Evolutionary conservation across 345 rosid species (phyloP).

Genomic region (Camelina hispida): DNA sequence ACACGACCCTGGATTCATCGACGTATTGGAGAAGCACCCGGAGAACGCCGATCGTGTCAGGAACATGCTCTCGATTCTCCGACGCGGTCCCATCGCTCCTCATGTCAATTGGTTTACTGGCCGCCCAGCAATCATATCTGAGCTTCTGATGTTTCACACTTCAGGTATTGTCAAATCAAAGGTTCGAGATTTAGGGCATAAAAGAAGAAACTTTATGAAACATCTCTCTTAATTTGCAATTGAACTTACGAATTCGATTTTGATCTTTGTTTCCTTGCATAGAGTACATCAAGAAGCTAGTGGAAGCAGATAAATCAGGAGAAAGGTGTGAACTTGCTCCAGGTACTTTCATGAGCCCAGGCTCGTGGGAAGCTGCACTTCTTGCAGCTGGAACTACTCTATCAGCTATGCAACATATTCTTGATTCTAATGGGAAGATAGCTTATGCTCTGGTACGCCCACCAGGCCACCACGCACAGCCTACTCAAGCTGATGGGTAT

Average conservation of each 20-base stretch:
- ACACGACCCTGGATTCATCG: constrained; percentile 69
- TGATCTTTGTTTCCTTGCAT: constrained; percentile 25
- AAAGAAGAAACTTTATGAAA: constrained; percentile 1
- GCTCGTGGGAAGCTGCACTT: constrained; percentile 77
- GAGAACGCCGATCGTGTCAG: constrained; percentile 76
- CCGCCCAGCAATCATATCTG: constrained; percentile 54
- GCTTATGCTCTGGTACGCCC: constrained; percentile 84
- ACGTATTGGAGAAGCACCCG: constrained; percentile 78
- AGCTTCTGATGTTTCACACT: constrained; percentile 77
- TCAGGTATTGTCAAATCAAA: constrained; percentile 47
- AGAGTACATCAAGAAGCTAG: constrained; percentile 66
- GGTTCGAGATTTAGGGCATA: background rate
- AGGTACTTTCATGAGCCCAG: constrained; percentile 80
- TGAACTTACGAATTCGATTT: background rate
- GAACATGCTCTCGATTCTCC: constrained; percentile 87
- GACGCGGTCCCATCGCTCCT: constrained; percentile 78
- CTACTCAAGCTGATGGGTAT: constrained; percentile 86
- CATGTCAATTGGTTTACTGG: constrained; percentile 72
- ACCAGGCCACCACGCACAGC: constrained; percentile 97
- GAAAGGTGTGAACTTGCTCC: constrained; percentile 56
- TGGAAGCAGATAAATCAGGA: constrained; percentile 64
- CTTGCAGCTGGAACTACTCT: constrained; percentile 86
- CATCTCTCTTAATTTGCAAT: background rate
- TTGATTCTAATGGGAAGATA: constrained; percentile 61
- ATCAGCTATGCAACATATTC: constrained; percentile 77